Evolutionary conservation across 2,329 filamentous ascomycete species (phyloP), one percentile per base, ranked within the genome.

Genomic region (Colletotrichum truncatum): DNA sequence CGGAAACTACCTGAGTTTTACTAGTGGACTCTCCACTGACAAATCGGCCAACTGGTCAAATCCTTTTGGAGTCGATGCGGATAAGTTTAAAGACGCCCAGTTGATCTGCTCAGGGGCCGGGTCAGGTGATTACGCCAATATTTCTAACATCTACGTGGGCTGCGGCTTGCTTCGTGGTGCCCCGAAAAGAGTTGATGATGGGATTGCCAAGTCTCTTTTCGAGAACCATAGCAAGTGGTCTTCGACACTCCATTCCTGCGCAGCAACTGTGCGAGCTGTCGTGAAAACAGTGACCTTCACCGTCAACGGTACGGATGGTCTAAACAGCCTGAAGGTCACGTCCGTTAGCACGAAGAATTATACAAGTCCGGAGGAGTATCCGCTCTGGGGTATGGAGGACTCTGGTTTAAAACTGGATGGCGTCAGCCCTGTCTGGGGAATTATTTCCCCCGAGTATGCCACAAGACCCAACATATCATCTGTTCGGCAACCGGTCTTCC

Each of bases 231-330:
- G 78, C 12, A 66, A 72, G 34, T 85, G 82, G 81, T 76, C 77
- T 1, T 70, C 77, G 4, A 76, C 80, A 0, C 60, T 85, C 0
- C 83, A 84, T 62, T 73, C 75, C 0, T 85, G 83, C 66, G 80
- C 81, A 2, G 77, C 76, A 0, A 70, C 79, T 0, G 67, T 78
- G 4, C 78, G 78, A 51, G 82, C 82, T 3, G 77, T 74, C 1
- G 75, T 85, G 60, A 84, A 84, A 67, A 80, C 77, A 0, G 80
- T 82, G 6, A 70, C 71, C 0, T 84, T 85, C 65, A 66, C 70
- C 2, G 77, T 73, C 67, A 84, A 84, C 65, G 78, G 77, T 3
- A 81, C 79, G 0, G 60, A 30, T 4, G 73, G 70, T 6, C 64
- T 84, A 0, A 68, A 71, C 9, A 72, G 72, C 3, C 70, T 85